Conservation (phyloP, 495 filamentous ascomycete genomes). For the Sabuloglossum arenarium region DNA sequence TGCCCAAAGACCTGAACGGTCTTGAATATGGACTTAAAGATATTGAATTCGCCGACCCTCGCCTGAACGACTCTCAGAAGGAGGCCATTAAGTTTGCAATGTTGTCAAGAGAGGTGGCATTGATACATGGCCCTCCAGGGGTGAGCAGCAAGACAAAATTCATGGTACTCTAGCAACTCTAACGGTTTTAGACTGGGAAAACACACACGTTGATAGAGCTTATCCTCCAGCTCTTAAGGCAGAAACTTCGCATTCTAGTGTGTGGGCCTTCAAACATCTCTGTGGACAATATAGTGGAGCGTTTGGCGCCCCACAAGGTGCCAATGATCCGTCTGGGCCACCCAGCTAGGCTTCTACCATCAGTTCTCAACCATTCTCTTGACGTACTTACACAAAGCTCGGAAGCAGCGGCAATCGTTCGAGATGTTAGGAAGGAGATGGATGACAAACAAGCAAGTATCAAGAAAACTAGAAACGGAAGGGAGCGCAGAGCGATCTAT, state of each 20-base stretch:
- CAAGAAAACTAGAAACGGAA: slow-evolving; percentile 61
- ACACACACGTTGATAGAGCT: slow-evolving; percentile 94
- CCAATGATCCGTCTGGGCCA: slow-evolving; percentile 83
- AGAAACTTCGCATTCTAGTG: slow-evolving; percentile 56
- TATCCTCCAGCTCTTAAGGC: slow-evolving; percentile 63
- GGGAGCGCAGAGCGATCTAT: slow-evolving; percentile 68
- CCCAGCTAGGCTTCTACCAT: slow-evolving; percentile 76
- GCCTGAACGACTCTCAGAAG: slow-evolving; percentile 76
- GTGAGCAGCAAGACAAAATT: slow-evolving; percentile 17
- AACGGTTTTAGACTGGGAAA: slow-evolving; percentile 49
- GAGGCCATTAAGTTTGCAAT: slow-evolving; percentile 80
- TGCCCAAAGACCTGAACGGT: slow-evolving; percentile 19
- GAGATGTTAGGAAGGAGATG: slow-evolving; percentile 80
- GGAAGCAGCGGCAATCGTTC: slow-evolving; percentile 75
- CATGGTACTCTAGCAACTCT: neutral
- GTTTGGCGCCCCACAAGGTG: slow-evolving; percentile 60
- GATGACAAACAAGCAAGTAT: slow-evolving; percentile 79
- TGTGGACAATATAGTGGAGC: slow-evolving; percentile 97
- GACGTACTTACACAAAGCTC: slow-evolving; percentile 85
- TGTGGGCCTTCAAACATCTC: slow-evolving; percentile 94
- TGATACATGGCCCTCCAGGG: slow-evolving; percentile 91
- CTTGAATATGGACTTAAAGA: slow-evolving; percentile 10
- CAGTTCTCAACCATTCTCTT: slow-evolving; percentile 71
- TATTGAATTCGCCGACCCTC: slow-evolving; percentile 55
- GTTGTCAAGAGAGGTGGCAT: slow-evolving; percentile 58